Evolutionary conservation across 768 basidiomycete species (phyloP), one percentile per base, ranked within the genome.

Genomic region (Auricularia heimuer): DNA sequence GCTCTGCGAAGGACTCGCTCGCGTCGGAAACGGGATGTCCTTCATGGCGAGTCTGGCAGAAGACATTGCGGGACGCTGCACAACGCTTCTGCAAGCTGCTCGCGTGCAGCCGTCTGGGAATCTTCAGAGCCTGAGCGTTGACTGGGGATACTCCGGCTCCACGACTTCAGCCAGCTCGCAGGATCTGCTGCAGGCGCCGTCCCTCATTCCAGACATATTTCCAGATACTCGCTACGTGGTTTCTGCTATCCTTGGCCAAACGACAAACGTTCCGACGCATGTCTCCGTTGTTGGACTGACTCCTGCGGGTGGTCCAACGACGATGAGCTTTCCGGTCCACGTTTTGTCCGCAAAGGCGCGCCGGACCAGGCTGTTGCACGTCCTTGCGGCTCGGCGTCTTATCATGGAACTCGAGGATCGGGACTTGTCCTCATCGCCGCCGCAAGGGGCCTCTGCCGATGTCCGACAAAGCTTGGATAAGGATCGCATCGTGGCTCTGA

Each of bases 1-100:
- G 24, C 67, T 82, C 67, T 83, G 83, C 68, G 78, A 82, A 67
- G 72, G 78, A 2, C 80, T 88, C 21, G 85, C 86, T 0, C 71
- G 75, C n/a, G 76, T 75, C 1, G 86, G 87, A 1, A 77, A 81
- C 11, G 87, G 86, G 12, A 74, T 76, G 29, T 80, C 71, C 62
- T 72, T 84, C 0, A 80, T 82, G 64, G 82, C 85, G 3, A 70
- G 75, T 4, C 70, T 76, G 3, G 71, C 77, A 10, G 83, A 83
- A 63, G 75, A 75, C 24, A 82, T 87, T 21, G 65, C 75, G 3
- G 78, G 71, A 3, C 85, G 85, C 69, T 82, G 81, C 62, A 75
- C 80, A 1, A 73, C 73, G 8, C 75, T 87, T 7, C 73, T 88
- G 60, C 77, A 77, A 11, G 84, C 83, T 3, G 83, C 84, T 45